Conservation (phyloP, 306 rosid genomes). For the Glycine soja region DNA sequence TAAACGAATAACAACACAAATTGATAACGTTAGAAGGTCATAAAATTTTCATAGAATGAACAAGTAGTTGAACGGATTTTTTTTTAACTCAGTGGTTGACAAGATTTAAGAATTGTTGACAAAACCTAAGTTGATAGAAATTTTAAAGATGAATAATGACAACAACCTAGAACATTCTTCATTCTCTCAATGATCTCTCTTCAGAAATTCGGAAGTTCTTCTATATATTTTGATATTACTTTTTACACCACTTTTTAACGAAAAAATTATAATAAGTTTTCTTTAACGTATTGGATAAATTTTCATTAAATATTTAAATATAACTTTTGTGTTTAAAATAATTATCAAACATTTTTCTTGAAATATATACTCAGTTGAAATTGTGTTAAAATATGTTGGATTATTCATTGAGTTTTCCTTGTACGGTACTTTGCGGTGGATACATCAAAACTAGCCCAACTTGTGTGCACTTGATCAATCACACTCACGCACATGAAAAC, state of each 20-base stretch:
- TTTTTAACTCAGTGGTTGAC: too few relatives aligned
- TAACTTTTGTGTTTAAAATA: too few relatives aligned
- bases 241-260: not conserved
- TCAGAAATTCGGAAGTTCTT: not conserved
- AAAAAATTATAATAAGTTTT: not conserved
- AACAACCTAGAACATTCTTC: slow-evolving; percentile 26
- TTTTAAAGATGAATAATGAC: slow-evolving; percentile 30
- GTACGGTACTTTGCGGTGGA: slow-evolving; percentile 22
- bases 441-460: slow-evolving; percentile 24
- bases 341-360: not conserved
- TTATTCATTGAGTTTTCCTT: not conserved
- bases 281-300: too few relatives aligned
- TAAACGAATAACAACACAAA: too few relatives aligned
- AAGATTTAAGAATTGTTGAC: too few relatives aligned
- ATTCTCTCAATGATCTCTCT: not conserved
- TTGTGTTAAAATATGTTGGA: slow-evolving; percentile 17
- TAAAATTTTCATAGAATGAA: too few relatives aligned
- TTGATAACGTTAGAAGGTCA: too few relatives aligned
- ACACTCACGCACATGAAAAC: slow-evolving; percentile 32
- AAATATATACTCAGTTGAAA: not conserved
- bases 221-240: not conserved
- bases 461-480: slow-evolving; percentile 39
- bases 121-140: not conserved
- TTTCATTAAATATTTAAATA: too few relatives aligned
- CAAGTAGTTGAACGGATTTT: too few relatives aligned